Evolutionary conservation across 2,329 filamentous ascomycete genomes (phyloP), one percentile per base, ranked within the genome.

Genomic region (Phoma herbarum): DNA sequence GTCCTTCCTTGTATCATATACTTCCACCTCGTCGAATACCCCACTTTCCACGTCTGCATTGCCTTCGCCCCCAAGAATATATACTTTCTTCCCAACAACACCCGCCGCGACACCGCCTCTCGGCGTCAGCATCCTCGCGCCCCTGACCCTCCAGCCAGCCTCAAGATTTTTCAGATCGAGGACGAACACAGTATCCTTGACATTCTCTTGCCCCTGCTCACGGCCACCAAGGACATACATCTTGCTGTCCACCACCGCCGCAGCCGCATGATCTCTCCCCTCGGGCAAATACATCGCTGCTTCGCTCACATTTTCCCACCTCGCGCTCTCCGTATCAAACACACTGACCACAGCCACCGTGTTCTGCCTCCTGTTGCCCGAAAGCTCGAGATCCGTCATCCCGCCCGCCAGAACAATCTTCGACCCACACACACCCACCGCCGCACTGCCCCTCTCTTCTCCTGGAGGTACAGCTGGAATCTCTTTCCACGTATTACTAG

Each of bases 141-240:
- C 7, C 18, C 58, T 63, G 9, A 49, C 59, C 14, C 4, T 62
- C 70, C 70, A 73, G 14, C 65, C 68, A 0, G 46, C 57, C 11
- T 67, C 52, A 11, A 65, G 23, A 60, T 68, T 28, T n/a, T 47
- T 37, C 6, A 74, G 42, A 61, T 74, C 66, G 2, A 74, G 52
- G 2, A 68, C 48, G 39, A 67, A 71, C 3, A 72, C 66, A 8
- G 64, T 68, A 12, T 65, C 63, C 16, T 63, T 61, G 11, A 65
- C 46, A 33, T 66, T 68, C 9, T 46, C 23, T 28, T 63, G 59
- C 2, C 62, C 64, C 4, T 35, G 22, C 11, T 63, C 41, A 8
- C 70, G 48, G 5, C 71, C 71, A 20, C 68, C 72, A 14, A 75
- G 43, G 16, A 73, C 63, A 45, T 68, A 74, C 43, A 74, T 61